phyloP scores from a whole-genome alignment of 768 basidiomycete genomes.

The Psilocybe tampanensis region DNA sequence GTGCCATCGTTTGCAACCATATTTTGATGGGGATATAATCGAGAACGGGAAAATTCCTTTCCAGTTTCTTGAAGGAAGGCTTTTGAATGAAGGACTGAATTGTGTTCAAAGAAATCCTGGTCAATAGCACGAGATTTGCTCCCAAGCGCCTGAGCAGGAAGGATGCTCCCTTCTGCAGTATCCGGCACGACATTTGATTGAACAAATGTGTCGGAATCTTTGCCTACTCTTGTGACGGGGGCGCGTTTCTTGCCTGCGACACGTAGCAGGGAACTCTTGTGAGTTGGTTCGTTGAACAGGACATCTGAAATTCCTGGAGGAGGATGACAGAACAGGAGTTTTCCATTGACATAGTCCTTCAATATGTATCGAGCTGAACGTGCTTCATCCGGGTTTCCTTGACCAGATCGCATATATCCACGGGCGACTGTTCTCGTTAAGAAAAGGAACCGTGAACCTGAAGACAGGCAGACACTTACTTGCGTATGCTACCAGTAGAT shows the following conservation, averaged over 20 bases:
- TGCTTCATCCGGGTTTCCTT: conserved; percentile 97
- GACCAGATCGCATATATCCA: conserved; percentile 90
- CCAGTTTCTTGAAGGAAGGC: conserved; percentile 69
- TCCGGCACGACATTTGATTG: conserved; percentile 33
- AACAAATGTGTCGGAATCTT: conserved; percentile 84
- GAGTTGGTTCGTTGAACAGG: conserved; percentile 75
- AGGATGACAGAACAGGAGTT: conserved; percentile 87
- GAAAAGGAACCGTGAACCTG: neutral
- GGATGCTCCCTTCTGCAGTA: conserved; percentile 22
- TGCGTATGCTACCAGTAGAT: conserved; percentile 88
- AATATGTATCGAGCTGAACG: conserved; percentile 89
- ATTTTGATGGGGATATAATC: conserved; percentile 84
- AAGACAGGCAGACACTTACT: conserved; percentile 56
- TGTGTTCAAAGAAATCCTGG: conserved; percentile 75
- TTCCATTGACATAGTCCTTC: conserved; percentile 97
- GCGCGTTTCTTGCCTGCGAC: conserved; percentile 84
- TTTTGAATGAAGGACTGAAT: conserved; percentile 50
- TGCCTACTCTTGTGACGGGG: conserved; percentile 82
- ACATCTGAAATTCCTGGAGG: conserved; percentile 72
- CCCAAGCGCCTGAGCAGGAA: conserved; percentile 37
- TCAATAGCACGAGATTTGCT: conserved; percentile 74
- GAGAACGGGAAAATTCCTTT: conserved; percentile 62
- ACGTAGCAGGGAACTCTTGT: conserved; percentile 58
- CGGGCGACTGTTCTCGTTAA: conserved; percentile 70
- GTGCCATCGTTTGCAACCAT: conserved; percentile 78